Evolutionary conservation across 2,329 filamentous ascomycete genomes (phyloP).

Genomic region (Teratosphaeria destructans): DNA sequence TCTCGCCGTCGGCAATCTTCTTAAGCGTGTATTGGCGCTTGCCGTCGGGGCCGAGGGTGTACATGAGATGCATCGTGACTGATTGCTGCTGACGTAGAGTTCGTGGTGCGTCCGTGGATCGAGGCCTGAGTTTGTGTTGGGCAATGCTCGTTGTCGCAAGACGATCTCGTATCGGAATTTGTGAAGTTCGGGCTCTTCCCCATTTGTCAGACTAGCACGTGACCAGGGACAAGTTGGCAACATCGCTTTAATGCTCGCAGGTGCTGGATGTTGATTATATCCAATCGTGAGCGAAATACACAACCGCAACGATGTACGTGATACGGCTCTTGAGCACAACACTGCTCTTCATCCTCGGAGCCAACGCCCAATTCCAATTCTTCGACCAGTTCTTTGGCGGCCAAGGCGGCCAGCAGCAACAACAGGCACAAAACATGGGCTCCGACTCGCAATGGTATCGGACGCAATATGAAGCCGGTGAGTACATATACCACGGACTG

Average conservation of each 20-base stretch:
- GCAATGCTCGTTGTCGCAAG: neutral
- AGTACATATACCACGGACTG: neutral
- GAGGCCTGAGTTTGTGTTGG: neutral
- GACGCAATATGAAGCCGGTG: conserved; percentile 58
- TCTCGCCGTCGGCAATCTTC: conserved; percentile 69
- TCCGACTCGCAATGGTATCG: conserved; percentile 78
- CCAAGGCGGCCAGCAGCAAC: conserved; percentile 44
- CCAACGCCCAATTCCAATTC: conserved; percentile 81
- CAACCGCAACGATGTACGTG: conserved; percentile 22
- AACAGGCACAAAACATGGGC: conserved; percentile 65
- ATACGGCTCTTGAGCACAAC: conserved; percentile 31
- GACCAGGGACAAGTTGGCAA: neutral
- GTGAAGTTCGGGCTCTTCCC: neutral
- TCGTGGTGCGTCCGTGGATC: neutral
- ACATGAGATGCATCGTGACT: conserved; percentile 64
- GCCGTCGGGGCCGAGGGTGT: conserved; percentile 71
- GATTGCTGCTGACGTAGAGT: neutral
- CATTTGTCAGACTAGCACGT: neutral
- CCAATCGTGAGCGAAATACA: neutral
- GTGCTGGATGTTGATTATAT: neutral
- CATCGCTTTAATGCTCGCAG: neutral
- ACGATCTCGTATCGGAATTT: neutral
- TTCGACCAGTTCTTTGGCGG: conserved; percentile 94
- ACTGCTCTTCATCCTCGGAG: conserved; percentile 48
- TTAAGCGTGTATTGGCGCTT: conserved; percentile 92